Evolutionary conservation across 2,329 filamentous ascomycete genomes (phyloP).

Genomic region (Knoxdaviesia proteae): DNA sequence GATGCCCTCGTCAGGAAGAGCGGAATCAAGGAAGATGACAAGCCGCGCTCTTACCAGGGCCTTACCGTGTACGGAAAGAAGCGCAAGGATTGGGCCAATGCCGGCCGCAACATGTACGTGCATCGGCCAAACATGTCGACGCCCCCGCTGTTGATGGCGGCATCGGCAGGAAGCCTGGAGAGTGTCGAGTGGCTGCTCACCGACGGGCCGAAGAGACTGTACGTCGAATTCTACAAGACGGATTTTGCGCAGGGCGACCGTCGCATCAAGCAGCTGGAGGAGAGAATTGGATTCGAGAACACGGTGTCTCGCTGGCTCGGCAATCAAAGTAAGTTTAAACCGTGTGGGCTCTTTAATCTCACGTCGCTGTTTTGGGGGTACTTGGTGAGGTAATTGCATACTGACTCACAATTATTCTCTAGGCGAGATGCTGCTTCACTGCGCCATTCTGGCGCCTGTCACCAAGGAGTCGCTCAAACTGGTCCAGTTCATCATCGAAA

Average conservation of each 20-base stretch:
- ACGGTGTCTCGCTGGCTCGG: slow-evolving; percentile 41
- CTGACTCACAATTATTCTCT: slow-evolving; percentile 7
- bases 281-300: slow-evolving; percentile 40
- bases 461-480: slow-evolving; percentile 25
- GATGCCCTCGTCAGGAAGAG: slow-evolving; percentile 43
- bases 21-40: slow-evolving; percentile 40
- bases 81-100: slow-evolving; percentile 49
- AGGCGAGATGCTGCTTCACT: slow-evolving; percentile 47
- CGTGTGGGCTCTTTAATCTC: slow-evolving; percentile 1
- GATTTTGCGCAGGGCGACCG: slow-evolving; percentile 38
- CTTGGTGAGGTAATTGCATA: background rate
- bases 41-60: slow-evolving; percentile 56
- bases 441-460: slow-evolving; percentile 29
- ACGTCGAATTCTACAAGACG: slow-evolving; percentile 43
- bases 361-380: too few relatives aligned
- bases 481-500: slow-evolving; percentile 44
- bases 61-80: slow-evolving; percentile 58
- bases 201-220: slow-evolving; percentile 45
- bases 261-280: slow-evolving; percentile 35
- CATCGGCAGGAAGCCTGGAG: slow-evolving; percentile 35
- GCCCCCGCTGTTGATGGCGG: slow-evolving; percentile 41
- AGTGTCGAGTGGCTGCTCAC: slow-evolving; percentile 60
- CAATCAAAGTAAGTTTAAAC: slow-evolving; percentile 28
- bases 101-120: slow-evolving; percentile 26
- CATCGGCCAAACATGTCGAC: slow-evolving; percentile 19